Percentiles rank a stretch among this genome's conserved stretches.
These are phyloP conservation scores for Leccinum subtestaceum DNA, from an alignment of 768 basidiomycete species.

Conservation along the genomic window DNA sequence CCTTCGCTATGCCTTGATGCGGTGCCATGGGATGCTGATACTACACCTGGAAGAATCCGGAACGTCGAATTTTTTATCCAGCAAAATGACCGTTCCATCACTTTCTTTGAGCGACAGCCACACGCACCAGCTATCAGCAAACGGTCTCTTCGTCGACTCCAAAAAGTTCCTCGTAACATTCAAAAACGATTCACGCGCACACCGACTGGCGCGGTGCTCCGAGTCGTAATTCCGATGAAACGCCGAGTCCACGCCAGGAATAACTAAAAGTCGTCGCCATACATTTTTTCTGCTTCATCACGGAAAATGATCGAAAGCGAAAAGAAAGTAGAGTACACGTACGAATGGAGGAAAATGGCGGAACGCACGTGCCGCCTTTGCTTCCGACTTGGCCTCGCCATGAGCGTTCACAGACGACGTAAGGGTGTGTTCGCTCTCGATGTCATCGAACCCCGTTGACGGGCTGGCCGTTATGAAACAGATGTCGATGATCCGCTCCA, in stretches of 20 bases:
- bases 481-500: conserved; percentile 78
- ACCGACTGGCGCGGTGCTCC: conserved; percentile 65
- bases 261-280: conserved; percentile 40
- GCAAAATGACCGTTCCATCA: conserved; percentile 80
- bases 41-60: conserved; percentile 62
- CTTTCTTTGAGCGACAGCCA: conserved; percentile 75
- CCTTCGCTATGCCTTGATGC: too few relatives aligned
- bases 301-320: background rate
- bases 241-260: conserved; percentile 48
- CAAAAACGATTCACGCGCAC: conserved; percentile 74
- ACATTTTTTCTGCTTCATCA: conserved; percentile 1
- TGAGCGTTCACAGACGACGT: conserved; percentile 34
- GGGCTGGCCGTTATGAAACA: conserved; percentile 60
- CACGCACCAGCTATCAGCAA: conserved; percentile 50
- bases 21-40: too few relatives aligned
- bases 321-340: conserved; percentile 33
- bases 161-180: conserved; percentile 34
- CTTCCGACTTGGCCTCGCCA: conserved; percentile 19
- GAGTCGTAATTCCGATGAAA: conserved; percentile 51
- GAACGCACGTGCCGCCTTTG: conserved; percentile 58
- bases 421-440: conserved; percentile 68
- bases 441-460: conserved; percentile 39
- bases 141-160: conserved; percentile 31
- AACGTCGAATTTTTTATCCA: conserved; percentile 72
- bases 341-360: conserved; percentile 87